Evolutionary conservation across 2,329 filamentous ascomycete species (phyloP).

Genomic region (Furcasterigmium sp.): DNA sequence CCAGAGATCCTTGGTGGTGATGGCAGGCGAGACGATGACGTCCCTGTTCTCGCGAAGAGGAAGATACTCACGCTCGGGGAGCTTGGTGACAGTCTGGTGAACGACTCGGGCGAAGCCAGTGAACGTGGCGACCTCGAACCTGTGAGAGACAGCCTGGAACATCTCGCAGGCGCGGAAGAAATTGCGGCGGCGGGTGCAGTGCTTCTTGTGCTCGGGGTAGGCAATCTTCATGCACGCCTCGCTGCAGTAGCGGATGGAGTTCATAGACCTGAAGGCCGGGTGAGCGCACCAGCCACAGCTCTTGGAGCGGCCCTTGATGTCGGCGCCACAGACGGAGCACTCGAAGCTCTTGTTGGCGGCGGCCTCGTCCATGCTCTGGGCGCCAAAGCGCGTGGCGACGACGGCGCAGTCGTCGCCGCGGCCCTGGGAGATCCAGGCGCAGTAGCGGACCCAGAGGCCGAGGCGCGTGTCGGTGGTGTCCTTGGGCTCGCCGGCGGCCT

Average conservation of each 20-base stretch:
- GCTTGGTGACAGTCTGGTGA: not conserved
- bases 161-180: constrained; percentile 9
- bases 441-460: not conserved
- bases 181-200: constrained; percentile 5
- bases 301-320: not conserved
- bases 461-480: not conserved
- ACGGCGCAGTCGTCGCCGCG: constrained; percentile 3
- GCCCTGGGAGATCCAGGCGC: constrained; percentile 7
- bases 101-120: not conserved
- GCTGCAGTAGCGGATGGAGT: constrained; percentile 7
- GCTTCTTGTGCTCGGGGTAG: constrained; percentile 7
- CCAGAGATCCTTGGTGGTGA: not conserved
- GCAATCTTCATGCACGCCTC: constrained; percentile 5
- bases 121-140: constrained; percentile 6
- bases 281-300: constrained; percentile 7
- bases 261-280: constrained; percentile 1
- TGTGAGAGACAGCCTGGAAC: constrained; percentile 2
- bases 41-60: no score
- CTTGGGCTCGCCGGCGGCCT: not conserved
- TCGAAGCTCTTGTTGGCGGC: not conserved
- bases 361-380: not conserved
- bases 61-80: no score
- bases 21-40: not conserved
- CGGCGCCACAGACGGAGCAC: not conserved
- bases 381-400: not conserved